Conservation (phyloP, 257 asterid genomes). For the Gentiana straminea region DNA sequence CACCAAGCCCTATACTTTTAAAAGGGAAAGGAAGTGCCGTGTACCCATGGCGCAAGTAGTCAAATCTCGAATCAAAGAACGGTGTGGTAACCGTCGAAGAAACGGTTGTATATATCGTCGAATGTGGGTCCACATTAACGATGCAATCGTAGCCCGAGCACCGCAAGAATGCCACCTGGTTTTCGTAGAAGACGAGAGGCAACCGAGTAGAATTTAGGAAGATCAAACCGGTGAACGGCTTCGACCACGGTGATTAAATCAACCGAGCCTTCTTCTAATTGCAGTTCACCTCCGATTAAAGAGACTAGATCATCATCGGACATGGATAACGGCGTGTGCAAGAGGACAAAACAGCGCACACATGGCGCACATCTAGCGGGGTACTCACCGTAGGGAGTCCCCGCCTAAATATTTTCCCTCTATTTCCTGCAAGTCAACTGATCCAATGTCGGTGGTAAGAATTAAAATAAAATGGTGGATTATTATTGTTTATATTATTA, state of each 20-base stretch:
- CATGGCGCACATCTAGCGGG: no score
- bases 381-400: no score
- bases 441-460: no score
- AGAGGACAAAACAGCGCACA: no score
- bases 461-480: no score
- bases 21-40: slow-evolving; percentile 14
- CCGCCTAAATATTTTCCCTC: no score
- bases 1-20: slow-evolving; percentile 15
- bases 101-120: background rate
- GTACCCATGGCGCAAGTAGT: slow-evolving; percentile 3
- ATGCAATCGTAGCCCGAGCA: slow-evolving; percentile 8
- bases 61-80: background rate
- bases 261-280: slow-evolving; percentile 11
- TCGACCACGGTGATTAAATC: slow-evolving; percentile 19
- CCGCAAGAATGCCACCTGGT: slow-evolving; percentile 19
- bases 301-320: slow-evolving; percentile 17
- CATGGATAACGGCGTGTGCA: slow-evolving; percentile 17
- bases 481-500: no score
- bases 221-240: slow-evolving; percentile 23
- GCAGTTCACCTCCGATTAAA: slow-evolving; percentile 9
- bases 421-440: no score
- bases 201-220: slow-evolving; percentile 11
- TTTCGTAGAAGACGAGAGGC: slow-evolving; percentile 13
- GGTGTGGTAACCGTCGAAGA: slow-evolving; percentile 8
- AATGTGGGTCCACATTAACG: slow-evolving; percentile 6